phyloP scores from a whole-genome alignment of 768 basidiomycete species.

The Terana coerulea region DNA sequence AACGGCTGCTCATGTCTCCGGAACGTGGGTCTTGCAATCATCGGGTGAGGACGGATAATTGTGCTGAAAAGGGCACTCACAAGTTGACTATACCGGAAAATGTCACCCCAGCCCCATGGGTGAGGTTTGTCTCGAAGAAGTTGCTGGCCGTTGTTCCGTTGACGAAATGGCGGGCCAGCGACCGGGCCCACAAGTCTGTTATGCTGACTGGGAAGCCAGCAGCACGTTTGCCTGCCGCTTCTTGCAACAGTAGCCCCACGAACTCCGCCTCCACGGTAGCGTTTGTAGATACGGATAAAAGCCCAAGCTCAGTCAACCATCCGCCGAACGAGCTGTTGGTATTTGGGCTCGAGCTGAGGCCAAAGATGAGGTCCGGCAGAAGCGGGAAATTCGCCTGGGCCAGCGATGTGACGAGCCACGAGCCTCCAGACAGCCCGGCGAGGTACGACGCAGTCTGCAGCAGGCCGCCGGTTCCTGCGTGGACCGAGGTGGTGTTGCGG shows the following conservation, averaged over 20 bases:
- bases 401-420: slow-evolving; percentile 65
- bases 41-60: neutral
- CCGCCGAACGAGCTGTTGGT: slow-evolving; percentile 45
- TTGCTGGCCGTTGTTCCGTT: slow-evolving; percentile 57
- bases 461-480: slow-evolving; percentile 44
- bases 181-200: slow-evolving; percentile 61
- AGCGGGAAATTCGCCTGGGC: slow-evolving; percentile 61
- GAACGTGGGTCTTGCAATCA: slow-evolving; percentile 42
- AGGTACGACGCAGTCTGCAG: slow-evolving; percentile 52
- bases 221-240: slow-evolving; percentile 48
- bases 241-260: slow-evolving; percentile 54
- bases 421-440: slow-evolving; percentile 54
- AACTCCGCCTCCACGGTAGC: slow-evolving; percentile 51
- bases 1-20: slow-evolving; percentile 51
- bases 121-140: slow-evolving; percentile 54
- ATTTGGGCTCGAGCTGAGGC: slow-evolving; percentile 36
- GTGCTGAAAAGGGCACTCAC: slow-evolving; percentile 16
- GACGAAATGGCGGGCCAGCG: slow-evolving; percentile 71
- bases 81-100: slow-evolving; percentile 52
- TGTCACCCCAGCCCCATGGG: slow-evolving; percentile 71
- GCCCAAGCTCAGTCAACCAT: slow-evolving; percentile 41
- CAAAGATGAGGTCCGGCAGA: slow-evolving; percentile 54
- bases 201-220: slow-evolving; percentile 29
- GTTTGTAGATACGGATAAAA: slow-evolving; percentile 44
- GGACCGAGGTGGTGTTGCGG: slow-evolving; percentile 39